Evolutionary conservation across 2,329 filamentous ascomycete genomes (phyloP).

Genomic region (Simplicillium aogashimaense): DNA sequence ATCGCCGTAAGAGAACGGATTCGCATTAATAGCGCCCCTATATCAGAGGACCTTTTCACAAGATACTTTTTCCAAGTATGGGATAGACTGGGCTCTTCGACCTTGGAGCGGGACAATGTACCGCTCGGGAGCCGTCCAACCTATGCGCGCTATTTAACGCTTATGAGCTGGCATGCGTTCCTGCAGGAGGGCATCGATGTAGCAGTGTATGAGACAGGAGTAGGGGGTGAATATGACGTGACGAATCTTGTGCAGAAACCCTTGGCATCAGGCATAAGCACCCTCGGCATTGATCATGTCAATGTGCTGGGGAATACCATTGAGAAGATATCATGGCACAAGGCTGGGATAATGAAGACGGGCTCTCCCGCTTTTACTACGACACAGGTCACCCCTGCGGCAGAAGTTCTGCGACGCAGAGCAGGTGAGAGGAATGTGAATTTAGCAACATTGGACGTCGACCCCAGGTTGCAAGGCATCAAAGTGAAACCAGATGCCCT

Average conservation of each 20-base stretch:
- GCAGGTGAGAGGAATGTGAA: constrained; percentile 42
- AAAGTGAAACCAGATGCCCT: constrained; percentile 39
- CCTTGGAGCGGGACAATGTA: constrained; percentile 20
- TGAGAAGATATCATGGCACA: constrained; percentile 63
- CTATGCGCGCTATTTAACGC: constrained; percentile 52
- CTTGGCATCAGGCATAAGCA: constrained; percentile 49
- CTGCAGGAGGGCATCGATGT: constrained; percentile 50
- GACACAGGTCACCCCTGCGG: constrained; percentile 35
- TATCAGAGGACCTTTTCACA: constrained; percentile 49
- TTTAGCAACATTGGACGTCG: constrained; percentile 34
- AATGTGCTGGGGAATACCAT: constrained; percentile 51
- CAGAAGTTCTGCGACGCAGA: constrained; percentile 34
- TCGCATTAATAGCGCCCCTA: constrained; percentile 46
- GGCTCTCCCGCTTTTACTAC: constrained; percentile 49
- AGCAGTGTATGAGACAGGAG: constrained; percentile 57
- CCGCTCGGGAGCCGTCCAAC: constrained; percentile 35
- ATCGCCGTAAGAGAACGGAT: constrained; percentile 59
- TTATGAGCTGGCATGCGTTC: constrained; percentile 60
- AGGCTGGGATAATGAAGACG: constrained; percentile 59
- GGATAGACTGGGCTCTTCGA: constrained; percentile 38
- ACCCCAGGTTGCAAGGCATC: constrained; percentile 34
- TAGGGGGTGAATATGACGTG: constrained; percentile 59
- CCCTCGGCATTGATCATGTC: constrained; percentile 62
- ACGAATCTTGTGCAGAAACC: constrained; percentile 56
- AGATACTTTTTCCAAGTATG: constrained; percentile 61